These are phyloP conservation scores for Rutstroemia sydowiana DNA, from an alignment of 2,329 filamentous ascomycete genomes.

Conservation along the genomic window DNA sequence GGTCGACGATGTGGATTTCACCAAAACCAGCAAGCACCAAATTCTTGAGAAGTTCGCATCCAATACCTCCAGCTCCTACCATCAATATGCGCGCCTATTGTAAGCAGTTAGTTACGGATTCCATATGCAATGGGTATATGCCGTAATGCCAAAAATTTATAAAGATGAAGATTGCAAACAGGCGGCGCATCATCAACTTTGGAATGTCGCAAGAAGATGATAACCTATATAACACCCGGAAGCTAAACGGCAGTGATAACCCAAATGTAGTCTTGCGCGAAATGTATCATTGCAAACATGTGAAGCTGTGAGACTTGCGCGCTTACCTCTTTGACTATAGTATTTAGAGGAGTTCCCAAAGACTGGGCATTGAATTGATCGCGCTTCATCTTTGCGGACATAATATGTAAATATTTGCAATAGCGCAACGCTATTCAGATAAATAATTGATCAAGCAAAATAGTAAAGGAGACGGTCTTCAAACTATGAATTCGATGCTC, in stretches of 20 bases:
- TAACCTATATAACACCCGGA: too few relatives aligned
- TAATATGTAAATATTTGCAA: conserved; percentile 3
- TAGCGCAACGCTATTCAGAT: too few relatives aligned
- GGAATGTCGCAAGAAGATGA: background rate
- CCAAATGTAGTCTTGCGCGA: background rate
- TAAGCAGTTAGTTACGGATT: conserved; percentile 29
- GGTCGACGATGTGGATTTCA: conserved; percentile 89
- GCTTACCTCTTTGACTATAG: conserved; percentile 59
- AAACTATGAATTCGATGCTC: too few relatives aligned
- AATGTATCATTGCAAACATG: background rate
- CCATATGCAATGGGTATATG: background rate
- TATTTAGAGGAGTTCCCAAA: conserved; percentile 57
- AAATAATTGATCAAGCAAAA: too few relatives aligned
- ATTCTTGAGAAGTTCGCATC: conserved; percentile 96
- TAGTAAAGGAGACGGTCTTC: too few relatives aligned
- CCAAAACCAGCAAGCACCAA: conserved; percentile 87
- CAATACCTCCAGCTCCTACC: conserved; percentile 94
- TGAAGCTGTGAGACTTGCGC: background rate
- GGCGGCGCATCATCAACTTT: background rate
- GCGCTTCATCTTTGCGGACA: conserved; percentile 31
- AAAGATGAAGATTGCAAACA: background rate
- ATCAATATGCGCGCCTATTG: conserved; percentile 76
- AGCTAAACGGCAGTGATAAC: too few relatives aligned
- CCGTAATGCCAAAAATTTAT: conserved; percentile 4
- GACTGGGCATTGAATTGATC: conserved; percentile 57